Evolutionary conservation across 345 rosid species (phyloP).

Genomic region (Sisymbrium irio): DNA sequence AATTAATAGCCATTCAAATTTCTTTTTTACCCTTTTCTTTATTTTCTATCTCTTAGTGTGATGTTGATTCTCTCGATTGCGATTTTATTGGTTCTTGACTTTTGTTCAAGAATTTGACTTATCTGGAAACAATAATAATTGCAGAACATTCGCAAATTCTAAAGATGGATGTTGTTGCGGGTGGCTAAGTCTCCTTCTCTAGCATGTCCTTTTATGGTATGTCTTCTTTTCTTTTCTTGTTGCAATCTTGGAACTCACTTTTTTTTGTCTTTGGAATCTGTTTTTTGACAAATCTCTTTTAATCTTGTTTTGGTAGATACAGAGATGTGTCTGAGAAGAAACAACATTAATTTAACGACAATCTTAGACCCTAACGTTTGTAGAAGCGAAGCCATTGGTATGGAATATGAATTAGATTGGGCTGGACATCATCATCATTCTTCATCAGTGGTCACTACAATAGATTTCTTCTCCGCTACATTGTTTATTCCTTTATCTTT

Average conservation of each 20-base stretch:
- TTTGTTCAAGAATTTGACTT: conserved; percentile 25
- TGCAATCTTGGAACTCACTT: neutral
- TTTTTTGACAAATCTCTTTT: neutral
- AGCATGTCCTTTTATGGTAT: conserved; percentile 56
- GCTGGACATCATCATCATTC: conserved; percentile 48
- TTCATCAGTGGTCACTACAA: conserved; percentile 50
- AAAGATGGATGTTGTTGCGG: conserved; percentile 71
- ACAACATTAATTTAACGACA: conserved; percentile 31
- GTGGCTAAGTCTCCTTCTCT: conserved; percentile 53
- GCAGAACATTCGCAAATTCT: conserved; percentile 30
- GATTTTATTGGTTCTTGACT: conserved; percentile 30
- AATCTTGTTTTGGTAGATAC: conserved; percentile 34
- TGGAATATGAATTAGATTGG: conserved; percentile 77
- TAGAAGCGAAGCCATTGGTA: conserved; percentile 48
- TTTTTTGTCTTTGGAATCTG: neutral
- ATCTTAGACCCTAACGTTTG: conserved; percentile 23
- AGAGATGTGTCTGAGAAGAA: conserved; percentile 57
- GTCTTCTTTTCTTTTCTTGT: neutral
- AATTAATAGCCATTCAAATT: conserved; percentile 2
- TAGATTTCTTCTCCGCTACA: conserved; percentile 61
- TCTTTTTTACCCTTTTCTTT: neutral
- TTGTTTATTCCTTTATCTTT: conserved; percentile 74
- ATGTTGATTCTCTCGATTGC: conserved; percentile 5
- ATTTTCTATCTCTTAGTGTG: conserved; percentile 15
- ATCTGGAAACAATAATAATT: neutral